A percentile compares a stretch with the other conserved stretches of the same genome.
phyloP scores from a whole-genome alignment of 2,329 filamentous ascomycete genomes.

The Stemphylium lycopersici region DNA sequence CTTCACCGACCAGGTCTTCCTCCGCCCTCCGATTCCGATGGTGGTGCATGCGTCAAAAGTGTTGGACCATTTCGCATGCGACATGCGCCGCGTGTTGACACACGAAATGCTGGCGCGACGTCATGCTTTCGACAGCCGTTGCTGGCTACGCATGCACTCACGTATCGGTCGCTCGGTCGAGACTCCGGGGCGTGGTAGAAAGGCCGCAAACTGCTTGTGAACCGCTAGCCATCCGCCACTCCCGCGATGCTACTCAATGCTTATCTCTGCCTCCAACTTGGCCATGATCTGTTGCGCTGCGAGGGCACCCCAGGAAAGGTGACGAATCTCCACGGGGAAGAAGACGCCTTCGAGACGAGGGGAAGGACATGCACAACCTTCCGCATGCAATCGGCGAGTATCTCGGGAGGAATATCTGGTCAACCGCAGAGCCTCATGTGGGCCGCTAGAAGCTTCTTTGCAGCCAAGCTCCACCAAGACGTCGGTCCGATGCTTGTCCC shows the following conservation, averaged over 20 bases:
- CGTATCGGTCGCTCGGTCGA: constrained; percentile 3
- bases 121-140: constrained; percentile 1
- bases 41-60: constrained; percentile 2
- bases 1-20: constrained; percentile 3
- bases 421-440: constrained; percentile 36
- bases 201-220: not conserved
- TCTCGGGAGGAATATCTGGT: constrained; percentile 23
- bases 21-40: constrained; percentile 7
- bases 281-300: not conserved
- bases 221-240: constrained; percentile 7
- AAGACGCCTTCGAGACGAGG: not conserved
- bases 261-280: constrained; percentile 1
- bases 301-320: not conserved
- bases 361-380: constrained; percentile 3
- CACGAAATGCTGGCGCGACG: constrained; percentile 2
- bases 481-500: constrained; percentile 29
- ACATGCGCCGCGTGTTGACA: constrained; percentile 11
- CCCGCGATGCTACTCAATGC: constrained; percentile 5
- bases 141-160: not conserved
- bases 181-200: not conserved
- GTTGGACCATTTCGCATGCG: not conserved
- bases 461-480: constrained; percentile 37
- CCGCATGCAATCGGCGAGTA: constrained; percentile 6
- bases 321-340: not conserved
- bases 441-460: constrained; percentile 41